Conservation (phyloP, 2,329 filamentous ascomycete species). For the Immersiporthe knoxdaviesiana region DNA sequence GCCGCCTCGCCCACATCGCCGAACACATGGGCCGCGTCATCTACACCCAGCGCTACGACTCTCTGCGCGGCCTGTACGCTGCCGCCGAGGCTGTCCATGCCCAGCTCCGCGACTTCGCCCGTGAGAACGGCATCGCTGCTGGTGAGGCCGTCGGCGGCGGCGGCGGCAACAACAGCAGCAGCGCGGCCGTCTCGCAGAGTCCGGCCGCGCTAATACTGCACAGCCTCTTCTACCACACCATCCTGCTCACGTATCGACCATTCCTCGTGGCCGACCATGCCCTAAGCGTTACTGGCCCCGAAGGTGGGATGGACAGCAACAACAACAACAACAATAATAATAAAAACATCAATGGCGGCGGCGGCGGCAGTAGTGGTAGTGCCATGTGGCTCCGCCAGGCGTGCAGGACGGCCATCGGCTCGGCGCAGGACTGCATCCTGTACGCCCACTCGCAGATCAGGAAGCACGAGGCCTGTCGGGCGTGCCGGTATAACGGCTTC, state of each 20-base stretch:
- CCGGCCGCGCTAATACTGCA: constrained; percentile 30
- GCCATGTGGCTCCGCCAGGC: constrained; percentile 39
- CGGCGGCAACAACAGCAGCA: not conserved
- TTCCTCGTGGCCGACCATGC: constrained; percentile 36
- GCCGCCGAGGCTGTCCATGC: constrained; percentile 34
- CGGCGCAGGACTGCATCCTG: constrained; percentile 37
- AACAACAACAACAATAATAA: not conserved
- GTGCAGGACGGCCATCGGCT: constrained; percentile 36
- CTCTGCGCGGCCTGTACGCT: constrained; percentile 34
- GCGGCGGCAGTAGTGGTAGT: constrained; percentile 16
- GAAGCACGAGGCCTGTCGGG: constrained; percentile 27
- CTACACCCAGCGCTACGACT: constrained; percentile 35
- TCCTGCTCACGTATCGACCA: constrained; percentile 35
- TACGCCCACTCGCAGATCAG: constrained; percentile 29
- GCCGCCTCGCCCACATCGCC: constrained; percentile 32
- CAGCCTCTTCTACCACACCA: constrained; percentile 29
- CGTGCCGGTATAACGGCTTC: constrained; percentile 33
- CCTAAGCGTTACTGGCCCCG: constrained; percentile 26
- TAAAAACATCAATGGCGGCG: not conserved
- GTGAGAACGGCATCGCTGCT: constrained; percentile 31
- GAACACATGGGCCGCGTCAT: constrained; percentile 31
- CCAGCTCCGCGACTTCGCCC: constrained; percentile 34
- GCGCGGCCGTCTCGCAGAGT: constrained; percentile 8
- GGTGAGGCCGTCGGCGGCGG: constrained; percentile 12
- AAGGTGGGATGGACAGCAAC: not conserved